Conservation (phyloP, 768 basidiomycete genomes). For the Symmetrospora coprosmae region DNA sequence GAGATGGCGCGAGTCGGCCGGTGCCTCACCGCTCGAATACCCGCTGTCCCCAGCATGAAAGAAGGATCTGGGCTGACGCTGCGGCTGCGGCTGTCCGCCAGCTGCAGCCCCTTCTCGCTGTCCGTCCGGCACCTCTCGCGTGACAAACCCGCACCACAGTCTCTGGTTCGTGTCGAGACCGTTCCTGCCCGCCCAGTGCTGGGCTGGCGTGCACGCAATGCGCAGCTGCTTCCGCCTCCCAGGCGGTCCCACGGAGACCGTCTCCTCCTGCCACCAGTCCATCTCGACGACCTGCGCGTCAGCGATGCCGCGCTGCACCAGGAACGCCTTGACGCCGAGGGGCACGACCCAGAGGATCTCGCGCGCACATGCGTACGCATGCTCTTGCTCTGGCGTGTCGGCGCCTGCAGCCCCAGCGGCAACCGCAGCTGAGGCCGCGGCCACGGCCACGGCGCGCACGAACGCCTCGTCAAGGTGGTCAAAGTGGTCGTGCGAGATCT, state of each 20-base stretch:
- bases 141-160: constrained; percentile 36
- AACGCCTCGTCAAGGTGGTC: constrained; percentile 37
- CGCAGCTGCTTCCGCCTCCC: constrained; percentile 19
- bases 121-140: constrained; percentile 14
- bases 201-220: constrained; percentile 28
- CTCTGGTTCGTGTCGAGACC: constrained; percentile 36
- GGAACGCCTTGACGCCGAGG: constrained; percentile 34
- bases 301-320: constrained; percentile 32
- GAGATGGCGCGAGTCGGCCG: background rate
- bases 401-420: too few species aligned
- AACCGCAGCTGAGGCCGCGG: constrained; percentile 4
- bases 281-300: constrained; percentile 35
- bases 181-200: constrained; percentile 34
- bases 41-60: constrained; percentile 37
- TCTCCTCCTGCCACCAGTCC: constrained; percentile 37
- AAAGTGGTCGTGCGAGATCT: constrained; percentile 38
- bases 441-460: constrained; percentile 34
- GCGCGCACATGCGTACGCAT: too few species aligned
- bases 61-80: background rate
- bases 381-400: too few species aligned
- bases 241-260: constrained; percentile 22
- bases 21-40: constrained; percentile 32
- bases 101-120: background rate
- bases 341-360: constrained; percentile 37
- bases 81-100: background rate